These are phyloP conservation scores for Globisporangium viniferum DNA, from an alignment of 352 stramenopile species.

Conservation along the genomic window DNA sequence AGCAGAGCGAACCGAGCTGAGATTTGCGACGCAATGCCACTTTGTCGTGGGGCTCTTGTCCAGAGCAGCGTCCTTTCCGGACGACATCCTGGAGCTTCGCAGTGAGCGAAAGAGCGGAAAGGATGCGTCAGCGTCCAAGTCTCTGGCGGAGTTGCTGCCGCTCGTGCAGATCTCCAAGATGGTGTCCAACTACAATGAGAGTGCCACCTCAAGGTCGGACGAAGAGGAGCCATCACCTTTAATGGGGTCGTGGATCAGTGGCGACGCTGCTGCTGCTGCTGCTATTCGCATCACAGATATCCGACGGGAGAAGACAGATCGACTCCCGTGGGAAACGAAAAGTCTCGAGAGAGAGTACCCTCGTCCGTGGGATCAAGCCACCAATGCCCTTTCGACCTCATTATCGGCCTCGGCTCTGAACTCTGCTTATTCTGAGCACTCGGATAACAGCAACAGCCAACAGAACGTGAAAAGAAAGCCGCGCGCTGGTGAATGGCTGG, in stretches of 20 bases:
- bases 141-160: conserved; percentile 1
- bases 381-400: not conserved
- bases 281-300: not conserved
- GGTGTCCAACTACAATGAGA: not conserved
- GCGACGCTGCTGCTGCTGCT: not conserved
- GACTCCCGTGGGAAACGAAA: conserved; percentile 21
- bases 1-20: not conserved
- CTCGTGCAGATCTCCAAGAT: conserved; percentile 16
- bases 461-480: conserved; percentile 16
- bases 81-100: conserved; percentile 7
- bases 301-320: not conserved
- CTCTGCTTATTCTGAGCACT: not conserved
- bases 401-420: not conserved
- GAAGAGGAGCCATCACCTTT: not conserved
- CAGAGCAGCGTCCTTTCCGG: conserved; percentile 45
- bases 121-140: not conserved
- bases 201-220: not conserved
- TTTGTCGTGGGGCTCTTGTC: conserved; percentile 42
- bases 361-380: conserved; percentile 20
- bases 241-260: conserved; percentile 2
- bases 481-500: conserved; percentile 48
- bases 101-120: conserved; percentile 7
- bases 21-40: conserved; percentile 30
- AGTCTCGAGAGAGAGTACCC: conserved; percentile 17
- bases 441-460: not conserved